These are phyloP conservation scores for Stevia rebaudiana DNA, from an alignment of 140 eudicot genomes.

Conservation along the genomic window DNA sequence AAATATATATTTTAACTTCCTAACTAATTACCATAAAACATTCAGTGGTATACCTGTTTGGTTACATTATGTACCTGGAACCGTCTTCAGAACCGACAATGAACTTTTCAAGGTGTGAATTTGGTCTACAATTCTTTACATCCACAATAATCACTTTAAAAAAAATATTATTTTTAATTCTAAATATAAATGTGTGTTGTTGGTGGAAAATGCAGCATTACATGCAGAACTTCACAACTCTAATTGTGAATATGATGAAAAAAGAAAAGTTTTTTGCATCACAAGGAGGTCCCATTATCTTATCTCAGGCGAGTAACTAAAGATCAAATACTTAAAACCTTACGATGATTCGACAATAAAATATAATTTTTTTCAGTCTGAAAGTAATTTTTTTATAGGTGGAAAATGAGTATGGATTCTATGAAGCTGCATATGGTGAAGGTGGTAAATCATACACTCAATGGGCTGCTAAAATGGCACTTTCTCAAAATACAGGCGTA, in stretches of 20 bases:
- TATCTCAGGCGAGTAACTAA: slow-evolving; percentile 76
- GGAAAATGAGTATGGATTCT: slow-evolving; percentile 90
- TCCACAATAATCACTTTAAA: not conserved
- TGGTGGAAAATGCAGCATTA: slow-evolving; percentile 53
- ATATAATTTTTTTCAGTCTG: not conserved
- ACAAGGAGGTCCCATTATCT: slow-evolving; percentile 97
- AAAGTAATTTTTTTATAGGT: slow-evolving; percentile 39
- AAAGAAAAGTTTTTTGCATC: slow-evolving; percentile 88
- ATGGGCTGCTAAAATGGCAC: slow-evolving; percentile 97
- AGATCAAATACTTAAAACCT: not conserved
- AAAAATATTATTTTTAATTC: too few species aligned
- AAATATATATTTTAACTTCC: not conserved
- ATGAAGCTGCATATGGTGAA: slow-evolving; percentile 77
- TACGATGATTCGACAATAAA: not conserved
- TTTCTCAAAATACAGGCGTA: slow-evolving; percentile 80
- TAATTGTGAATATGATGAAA: slow-evolving; percentile 90
- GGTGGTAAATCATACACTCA: slow-evolving; percentile 76
- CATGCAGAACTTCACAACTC: slow-evolving; percentile 84
- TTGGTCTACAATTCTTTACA: slow-evolving; percentile 1
- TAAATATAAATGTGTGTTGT: slow-evolving; percentile 1
- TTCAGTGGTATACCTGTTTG: slow-evolving; percentile 94
- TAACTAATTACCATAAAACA: slow-evolving; percentile 16
- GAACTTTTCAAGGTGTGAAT: slow-evolving; percentile 79
- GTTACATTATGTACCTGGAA: slow-evolving; percentile 89
- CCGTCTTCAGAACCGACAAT: slow-evolving; percentile 86